Conservation (phyloP, 495 filamentous ascomycete species). For the Aspergillus heteromorphus region DNA sequence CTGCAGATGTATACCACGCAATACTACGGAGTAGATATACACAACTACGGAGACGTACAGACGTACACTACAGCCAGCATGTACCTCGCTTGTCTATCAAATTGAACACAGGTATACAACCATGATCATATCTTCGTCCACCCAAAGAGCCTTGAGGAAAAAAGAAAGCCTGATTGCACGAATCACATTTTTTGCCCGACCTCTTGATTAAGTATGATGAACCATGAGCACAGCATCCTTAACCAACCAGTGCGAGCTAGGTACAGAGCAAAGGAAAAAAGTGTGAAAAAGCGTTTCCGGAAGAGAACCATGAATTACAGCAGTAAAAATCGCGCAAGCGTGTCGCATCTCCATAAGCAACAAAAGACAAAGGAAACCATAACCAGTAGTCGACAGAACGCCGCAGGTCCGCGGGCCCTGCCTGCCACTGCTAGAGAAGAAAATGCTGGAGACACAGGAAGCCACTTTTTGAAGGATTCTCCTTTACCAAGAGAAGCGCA, state of each 20-base stretch:
- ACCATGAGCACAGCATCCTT: constrained; percentile 37
- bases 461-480: constrained; percentile 40
- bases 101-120: constrained; percentile 28
- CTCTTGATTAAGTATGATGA: constrained; percentile 44
- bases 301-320: constrained; percentile 38
- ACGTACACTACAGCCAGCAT: no score
- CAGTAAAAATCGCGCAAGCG: constrained; percentile 39
- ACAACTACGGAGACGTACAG: no score
- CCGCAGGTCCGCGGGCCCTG: constrained; percentile 7
- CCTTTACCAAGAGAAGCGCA: constrained; percentile 27
- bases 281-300: constrained; percentile 19
- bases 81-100: constrained; percentile 30
- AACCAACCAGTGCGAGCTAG: constrained; percentile 40
- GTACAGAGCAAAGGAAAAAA: constrained; percentile 27
- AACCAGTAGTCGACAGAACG: constrained; percentile 11
- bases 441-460: constrained; percentile 41
- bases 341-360: constrained; percentile 40
- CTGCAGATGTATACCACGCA: no score
- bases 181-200: constrained; percentile 41
- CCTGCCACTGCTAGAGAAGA: constrained; percentile 25
- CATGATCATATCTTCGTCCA: constrained; percentile 22
- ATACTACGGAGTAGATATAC: no score
- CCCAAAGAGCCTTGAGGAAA: constrained; percentile 14
- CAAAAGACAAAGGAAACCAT: constrained; percentile 38
- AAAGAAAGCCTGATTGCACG: constrained; percentile 31